phyloP scores from a whole-genome alignment of 2,329 filamentous ascomycete genomes.

The Fusarium palustre region DNA sequence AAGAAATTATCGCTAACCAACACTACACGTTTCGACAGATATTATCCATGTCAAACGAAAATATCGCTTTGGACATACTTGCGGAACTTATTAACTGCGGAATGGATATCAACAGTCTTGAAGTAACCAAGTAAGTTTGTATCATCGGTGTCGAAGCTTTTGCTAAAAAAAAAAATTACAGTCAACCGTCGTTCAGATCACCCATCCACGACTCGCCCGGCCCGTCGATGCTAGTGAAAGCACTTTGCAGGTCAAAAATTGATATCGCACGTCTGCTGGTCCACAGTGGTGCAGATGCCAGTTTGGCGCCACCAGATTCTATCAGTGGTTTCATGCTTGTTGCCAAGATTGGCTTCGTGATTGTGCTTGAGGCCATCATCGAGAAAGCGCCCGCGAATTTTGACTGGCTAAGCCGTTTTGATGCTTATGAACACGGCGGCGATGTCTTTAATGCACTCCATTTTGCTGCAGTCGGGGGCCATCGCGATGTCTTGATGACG shows the following conservation, averaged over 20 bases:
- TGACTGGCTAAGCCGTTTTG: constrained; percentile 29
- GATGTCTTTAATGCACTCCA: constrained; percentile 41
- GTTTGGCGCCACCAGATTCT: constrained; percentile 17
- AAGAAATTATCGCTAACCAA: constrained; percentile 26
- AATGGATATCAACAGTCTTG: constrained; percentile 36
- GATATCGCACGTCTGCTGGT: constrained; percentile 31
- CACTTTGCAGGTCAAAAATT: constrained; percentile 15
- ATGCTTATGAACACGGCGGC: constrained; percentile 1
- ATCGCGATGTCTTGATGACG: constrained; percentile 19
- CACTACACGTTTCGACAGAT: constrained; percentile 27
- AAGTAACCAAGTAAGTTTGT: background rate
- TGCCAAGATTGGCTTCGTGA: constrained; percentile 23
- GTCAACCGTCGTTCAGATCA: background rate
- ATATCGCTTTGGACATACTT: constrained; percentile 16
- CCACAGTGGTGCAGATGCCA: constrained; percentile 34
- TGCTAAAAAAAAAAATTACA: background rate
- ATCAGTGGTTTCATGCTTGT: constrained; percentile 33
- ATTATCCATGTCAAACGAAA: background rate
- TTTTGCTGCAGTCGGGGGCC: constrained; percentile 36
- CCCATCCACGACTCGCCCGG: background rate
- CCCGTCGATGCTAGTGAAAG: constrained; percentile 28
- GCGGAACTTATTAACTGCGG: constrained; percentile 20
- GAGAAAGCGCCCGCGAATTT: constrained; percentile 24
- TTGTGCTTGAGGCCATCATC: constrained; percentile 31
- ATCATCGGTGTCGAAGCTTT: background rate